A percentile compares a stretch with the other conserved stretches of the same genome.
phyloP scores from a whole-genome alignment of 257 asterid species.

The Gentiana dahurica region DNA sequence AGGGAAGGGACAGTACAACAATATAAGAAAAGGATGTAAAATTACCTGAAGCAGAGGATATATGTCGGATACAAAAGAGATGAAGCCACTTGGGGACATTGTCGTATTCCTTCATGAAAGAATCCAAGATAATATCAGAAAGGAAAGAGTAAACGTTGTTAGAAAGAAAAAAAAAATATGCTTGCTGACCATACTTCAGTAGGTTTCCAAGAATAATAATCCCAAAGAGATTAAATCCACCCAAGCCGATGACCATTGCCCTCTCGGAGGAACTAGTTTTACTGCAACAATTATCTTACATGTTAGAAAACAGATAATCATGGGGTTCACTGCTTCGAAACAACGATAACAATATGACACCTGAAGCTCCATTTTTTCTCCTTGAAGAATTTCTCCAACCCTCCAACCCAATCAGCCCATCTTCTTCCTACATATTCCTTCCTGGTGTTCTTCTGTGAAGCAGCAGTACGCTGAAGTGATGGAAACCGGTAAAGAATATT shows the following conservation, averaged over 20 bases:
- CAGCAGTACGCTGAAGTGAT: conserved; percentile 92
- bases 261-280: conserved; percentile 70
- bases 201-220: conserved; percentile 80
- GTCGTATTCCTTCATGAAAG: conserved; percentile 62
- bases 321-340: conserved; percentile 2
- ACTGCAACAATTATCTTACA: conserved; percentile 34
- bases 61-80: conserved; percentile 67
- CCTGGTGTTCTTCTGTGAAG: conserved; percentile 55
- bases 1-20: not conserved
- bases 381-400: conserved; percentile 47
- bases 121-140: conserved; percentile 5
- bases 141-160: conserved; percentile 5
- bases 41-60: conserved; percentile 90
- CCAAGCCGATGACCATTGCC: conserved; percentile 93
- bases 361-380: conserved; percentile 55
- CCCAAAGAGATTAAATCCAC: conserved; percentile 84
- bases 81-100: conserved; percentile 46
- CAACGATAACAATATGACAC: not conserved
- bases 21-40: conserved; percentile 1
- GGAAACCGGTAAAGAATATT: conserved; percentile 92
- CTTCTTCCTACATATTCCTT: conserved; percentile 75
- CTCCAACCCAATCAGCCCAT: conserved; percentile 69
- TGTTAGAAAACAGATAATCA: conserved; percentile 13
- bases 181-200: conserved; percentile 56
- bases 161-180: conserved; percentile 8